Base-by-base conservation (phyloP, 2,329 filamentous ascomycete genomes). In the Didymosphaeria variabile region DNA sequence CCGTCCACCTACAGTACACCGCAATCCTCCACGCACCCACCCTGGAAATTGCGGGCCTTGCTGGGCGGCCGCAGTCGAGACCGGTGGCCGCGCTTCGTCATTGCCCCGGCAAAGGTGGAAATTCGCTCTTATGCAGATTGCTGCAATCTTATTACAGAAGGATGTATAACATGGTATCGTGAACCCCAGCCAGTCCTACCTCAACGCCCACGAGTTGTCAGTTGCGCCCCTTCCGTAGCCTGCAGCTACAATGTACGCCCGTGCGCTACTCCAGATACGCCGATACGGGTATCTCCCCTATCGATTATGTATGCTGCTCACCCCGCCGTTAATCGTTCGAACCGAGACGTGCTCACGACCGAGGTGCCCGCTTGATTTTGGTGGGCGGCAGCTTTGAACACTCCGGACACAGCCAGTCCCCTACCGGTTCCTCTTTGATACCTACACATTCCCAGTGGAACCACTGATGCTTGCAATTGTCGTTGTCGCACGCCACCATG, bases 401-500 rank as follows among this genome's bases (percentile, higher is more conserved):
- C 59, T 78, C 72, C 5, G 81, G 81, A 73, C 83, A 85, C 42
- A 85, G 73, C 83, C 83, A 85, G 63, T 84, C 81, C 15, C 82
- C 82, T 58, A 78, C 74, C 4, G 83, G 83, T 72, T 84, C 82
- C 67, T 81, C 78, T 63, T 81, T 82, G 63, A 85, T 79, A 31
- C 80, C 80, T 53, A 84, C 81, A 63, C 83, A 85, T 61, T 80
- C 88, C 90, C 91, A 95, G 79, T 95, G 92, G 77, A 95, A 95
- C 92, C 92, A 95, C 80, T 95, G 91, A 72, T 87, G 91, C 50
- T 89, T 88, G 78, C 92, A 95, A 67, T 89, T 85, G 60, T 91
- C 88, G 77, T 94, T 94, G 81, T 95, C 92, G 80, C 92, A 95
- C 32, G 91, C 92, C 65, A 95, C 91, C 92, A 95, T 95, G 73